Evolutionary conservation across 1,139 yeast species (phyloP), one percentile per base, ranked within the genome.

Genomic region (Saccharomycopsis hybrid): DNA sequence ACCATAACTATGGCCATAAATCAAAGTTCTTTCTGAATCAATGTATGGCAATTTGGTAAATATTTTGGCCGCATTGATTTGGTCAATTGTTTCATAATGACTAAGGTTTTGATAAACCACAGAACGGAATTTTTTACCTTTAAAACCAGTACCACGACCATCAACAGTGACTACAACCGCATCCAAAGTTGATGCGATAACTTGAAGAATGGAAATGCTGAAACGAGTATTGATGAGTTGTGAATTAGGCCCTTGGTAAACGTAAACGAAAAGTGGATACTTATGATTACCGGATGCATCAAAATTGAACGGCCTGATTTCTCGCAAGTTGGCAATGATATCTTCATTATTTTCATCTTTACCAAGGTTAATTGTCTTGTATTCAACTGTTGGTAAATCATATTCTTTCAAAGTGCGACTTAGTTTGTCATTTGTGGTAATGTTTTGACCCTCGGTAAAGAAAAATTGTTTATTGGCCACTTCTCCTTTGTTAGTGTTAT

Each of bases 1-100:
- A 53, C 94, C 94, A 60, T 84, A 85, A 2, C 89, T 82, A 90
- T 92, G 85, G 4, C 94, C 94, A 81, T 88, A 85, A 49, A 85
- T 77, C 1, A 87, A 86, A 9, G 84, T 77, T 55, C 78, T 71
- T 3, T 69, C 67, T 5, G 67, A 60, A 62, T 85, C 86, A 41
- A 84, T 82, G 58, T 77, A 85, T 2, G 73, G 57, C 5, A 66
- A 25, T 18, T 18, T 48, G 1, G 74, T 68, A 80, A 87, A 85
- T 1, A 71, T 55, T 54, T 74, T 74, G 1, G 85, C 92, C 3
- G 89, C 87, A 0, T 76, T 67, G 32, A 85, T 79, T 64, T 85
- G 90, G 63, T 85, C 94, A 35, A 68, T 61, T 2, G 86, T 83
- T 62, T 85, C 94, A 59, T 72, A 77, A 55, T 80, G 68, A 2